Conservation (phyloP, 2,329 filamentous ascomycete genomes). For the Teratosphaeria gauchensis region DNA sequence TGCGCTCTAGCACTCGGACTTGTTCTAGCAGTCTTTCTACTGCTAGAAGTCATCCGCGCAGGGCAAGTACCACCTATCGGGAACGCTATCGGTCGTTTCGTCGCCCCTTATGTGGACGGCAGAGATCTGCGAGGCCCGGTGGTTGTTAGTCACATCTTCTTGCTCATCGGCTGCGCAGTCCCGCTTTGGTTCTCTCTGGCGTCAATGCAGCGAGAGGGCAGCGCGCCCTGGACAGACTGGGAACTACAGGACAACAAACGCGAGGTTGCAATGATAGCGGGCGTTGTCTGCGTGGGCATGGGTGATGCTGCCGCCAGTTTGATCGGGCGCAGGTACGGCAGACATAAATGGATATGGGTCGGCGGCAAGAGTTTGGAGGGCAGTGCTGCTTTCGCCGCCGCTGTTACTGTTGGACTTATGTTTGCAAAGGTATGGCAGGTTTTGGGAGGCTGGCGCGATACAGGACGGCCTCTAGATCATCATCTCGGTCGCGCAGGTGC, state of each 20-base stretch:
- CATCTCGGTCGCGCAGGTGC: constrained; percentile 4
- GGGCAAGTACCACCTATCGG: constrained; percentile 86
- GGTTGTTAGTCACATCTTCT: constrained; percentile 90
- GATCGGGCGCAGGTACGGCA: constrained; percentile 76
- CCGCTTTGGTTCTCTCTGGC: constrained; percentile 84
- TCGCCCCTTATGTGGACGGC: constrained; percentile 90
- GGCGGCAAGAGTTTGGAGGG: constrained; percentile 94
- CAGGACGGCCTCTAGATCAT: constrained; percentile 5
- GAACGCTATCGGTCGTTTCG: constrained; percentile 72
- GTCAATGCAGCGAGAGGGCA: constrained; percentile 50
- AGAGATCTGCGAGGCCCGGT: constrained; percentile 87
- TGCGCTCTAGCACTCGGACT: constrained; percentile 69
- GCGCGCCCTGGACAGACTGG: constrained; percentile 59
- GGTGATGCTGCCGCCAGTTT: constrained; percentile 90
- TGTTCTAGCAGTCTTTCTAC: constrained; percentile 71
- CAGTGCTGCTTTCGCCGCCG: constrained; percentile 65
- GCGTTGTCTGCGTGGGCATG: constrained; percentile 88
- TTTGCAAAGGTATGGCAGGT: constrained; percentile 64
- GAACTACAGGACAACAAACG: constrained; percentile 48
- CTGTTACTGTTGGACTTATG: constrained; percentile 66
- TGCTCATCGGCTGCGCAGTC: constrained; percentile 89
- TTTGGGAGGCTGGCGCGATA: constrained; percentile 58
- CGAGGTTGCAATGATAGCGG: constrained; percentile 83
- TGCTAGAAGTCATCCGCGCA: constrained; percentile 81
- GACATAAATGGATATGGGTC: constrained; percentile 89